Percentiles rank a stretch among this genome's conserved stretches.
Evolutionary conservation across 768 basidiomycete species (phyloP).

Genomic region (Trametes maxima): DNA sequence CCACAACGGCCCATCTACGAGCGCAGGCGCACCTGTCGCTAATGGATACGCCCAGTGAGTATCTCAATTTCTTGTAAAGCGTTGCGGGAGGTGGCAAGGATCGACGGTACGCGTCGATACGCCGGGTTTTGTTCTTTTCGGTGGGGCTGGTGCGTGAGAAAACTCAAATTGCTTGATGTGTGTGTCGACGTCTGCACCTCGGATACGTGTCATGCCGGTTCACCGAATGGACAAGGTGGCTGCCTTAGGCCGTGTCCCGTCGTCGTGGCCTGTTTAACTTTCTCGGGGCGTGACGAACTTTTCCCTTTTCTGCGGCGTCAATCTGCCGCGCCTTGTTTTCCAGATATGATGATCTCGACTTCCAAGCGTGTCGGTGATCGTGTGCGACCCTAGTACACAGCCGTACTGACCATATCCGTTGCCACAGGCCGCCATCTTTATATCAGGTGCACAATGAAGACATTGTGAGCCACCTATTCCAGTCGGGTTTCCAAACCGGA

Average conservation of each 20-base stretch:
- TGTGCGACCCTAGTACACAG: neutral
- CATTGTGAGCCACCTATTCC: constrained; percentile 77
- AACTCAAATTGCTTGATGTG: no score
- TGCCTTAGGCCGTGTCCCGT: neutral
- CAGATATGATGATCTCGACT: neutral
- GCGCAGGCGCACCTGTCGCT: constrained; percentile 12
- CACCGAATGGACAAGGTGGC: neutral
- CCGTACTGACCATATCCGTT: neutral
- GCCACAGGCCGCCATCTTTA: constrained; percentile 33
- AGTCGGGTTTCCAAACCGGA: constrained; percentile 79
- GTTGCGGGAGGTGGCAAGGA: neutral
- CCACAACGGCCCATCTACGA: constrained; percentile 37
- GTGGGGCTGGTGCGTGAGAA: neutral
- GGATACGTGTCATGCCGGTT: no score
- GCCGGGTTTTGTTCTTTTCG: neutral
- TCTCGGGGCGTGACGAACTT: neutral
- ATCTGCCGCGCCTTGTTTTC: constrained; percentile 5
- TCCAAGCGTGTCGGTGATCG: neutral
- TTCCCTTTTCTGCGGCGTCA: constrained; percentile 10
- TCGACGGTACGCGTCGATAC: neutral
- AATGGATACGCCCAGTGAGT: constrained; percentile 68
- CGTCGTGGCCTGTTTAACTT: neutral
- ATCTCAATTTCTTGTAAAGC: constrained; percentile 3
- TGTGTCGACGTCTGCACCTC: no score
- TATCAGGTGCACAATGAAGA: constrained; percentile 73